phyloP scores from a whole-genome alignment of 345 rosid species.

The Orychophragmus violaceus region DNA sequence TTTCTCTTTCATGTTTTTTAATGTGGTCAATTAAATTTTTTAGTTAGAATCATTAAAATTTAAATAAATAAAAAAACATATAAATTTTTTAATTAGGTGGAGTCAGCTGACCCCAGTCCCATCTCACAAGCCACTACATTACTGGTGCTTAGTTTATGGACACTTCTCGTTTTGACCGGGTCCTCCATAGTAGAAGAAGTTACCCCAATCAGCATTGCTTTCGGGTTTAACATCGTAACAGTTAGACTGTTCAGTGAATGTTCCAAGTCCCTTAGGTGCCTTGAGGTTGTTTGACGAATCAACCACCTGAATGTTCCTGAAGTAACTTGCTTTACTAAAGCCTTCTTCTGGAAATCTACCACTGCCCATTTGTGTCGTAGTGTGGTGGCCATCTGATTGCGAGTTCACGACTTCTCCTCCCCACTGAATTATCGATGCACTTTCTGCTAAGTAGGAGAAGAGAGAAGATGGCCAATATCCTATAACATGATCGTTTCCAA shows the following conservation, averaged over 20 bases:
- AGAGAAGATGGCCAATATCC: slow-evolving; percentile 96
- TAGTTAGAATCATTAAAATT: too few species aligned
- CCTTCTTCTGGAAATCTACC: too few species aligned
- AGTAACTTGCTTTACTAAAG: too few species aligned
- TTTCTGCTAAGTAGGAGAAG: slow-evolving; percentile 83
- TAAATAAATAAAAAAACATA: too few species aligned
- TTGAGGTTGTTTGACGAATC: too few species aligned
- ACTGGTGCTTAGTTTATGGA: slow-evolving; percentile 29
- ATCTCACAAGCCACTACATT: neutral
- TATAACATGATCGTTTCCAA: slow-evolving; percentile 71
- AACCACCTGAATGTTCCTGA: too few species aligned
- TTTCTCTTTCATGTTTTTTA: too few species aligned
- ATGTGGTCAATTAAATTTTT: too few species aligned
- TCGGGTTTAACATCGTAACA: slow-evolving; percentile 95
- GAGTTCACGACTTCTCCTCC: slow-evolving; percentile 99
- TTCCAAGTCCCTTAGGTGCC: slow-evolving; percentile 80
- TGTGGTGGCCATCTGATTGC: too few species aligned
- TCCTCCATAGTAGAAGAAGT: slow-evolving; percentile 93
- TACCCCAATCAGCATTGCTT: slow-evolving; percentile 91
- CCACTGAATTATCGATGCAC: slow-evolving; percentile 96
- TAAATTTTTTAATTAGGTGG: too few species aligned
- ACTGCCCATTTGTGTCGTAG: too few species aligned
- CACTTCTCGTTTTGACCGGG: slow-evolving; percentile 88
- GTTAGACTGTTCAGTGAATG: slow-evolving; percentile 88
- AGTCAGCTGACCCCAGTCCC: too few species aligned